Evolutionary conservation across 2,329 filamentous ascomycete species (phyloP), one percentile per base, ranked within the genome.

Genomic region (Trichoderma sp.): DNA sequence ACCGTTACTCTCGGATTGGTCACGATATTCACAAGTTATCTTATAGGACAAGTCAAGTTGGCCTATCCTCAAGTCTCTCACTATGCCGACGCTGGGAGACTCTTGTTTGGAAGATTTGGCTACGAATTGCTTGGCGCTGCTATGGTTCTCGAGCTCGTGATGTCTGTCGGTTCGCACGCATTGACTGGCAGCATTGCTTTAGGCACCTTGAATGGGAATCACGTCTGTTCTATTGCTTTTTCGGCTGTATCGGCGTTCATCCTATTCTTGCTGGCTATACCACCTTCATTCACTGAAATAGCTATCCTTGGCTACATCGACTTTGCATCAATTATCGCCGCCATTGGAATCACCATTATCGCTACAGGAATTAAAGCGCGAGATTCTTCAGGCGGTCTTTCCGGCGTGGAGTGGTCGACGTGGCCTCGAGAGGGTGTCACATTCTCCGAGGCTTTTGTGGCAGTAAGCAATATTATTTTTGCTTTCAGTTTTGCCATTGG

Each of bases 121-220:
- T 83, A 85, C 67, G 85, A 89, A 73, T 70, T 91, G 39, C 79
- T 89, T 63, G 87, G 86, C 25, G 75, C 80, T 58, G 85, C 83
- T 50, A 86, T 89, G 71, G 78, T 84, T 17, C 75, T 90, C n/a
- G 86, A 90, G 75, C 80, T 91, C 17, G 76, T 89, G 50, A 90
- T 91, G 78, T 84, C 89, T 72, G 87, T 89, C 78, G 87, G 84
- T 17, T 89, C 87, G 27, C 90, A 92, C 76, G 79, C 89, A 35
- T 79, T 90, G 61, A 89, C 87, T 0, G 90, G 90, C 72, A 83
- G 82, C 39, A 87, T 90, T 70, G 88, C 88, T 71, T 83, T 90
- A 76, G 87, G 87, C 71, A 85, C 82, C 29, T 78, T 91, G 64
- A 88, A 86, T 2, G 76, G 83, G 1, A 82, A 88, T 72, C 83